A percentile compares a stretch with the other conserved stretches of the same genome.
phyloP scores from a whole-genome alignment of 371 early-diverging fungal species.

The Mucor lusitanicus region DNA sequence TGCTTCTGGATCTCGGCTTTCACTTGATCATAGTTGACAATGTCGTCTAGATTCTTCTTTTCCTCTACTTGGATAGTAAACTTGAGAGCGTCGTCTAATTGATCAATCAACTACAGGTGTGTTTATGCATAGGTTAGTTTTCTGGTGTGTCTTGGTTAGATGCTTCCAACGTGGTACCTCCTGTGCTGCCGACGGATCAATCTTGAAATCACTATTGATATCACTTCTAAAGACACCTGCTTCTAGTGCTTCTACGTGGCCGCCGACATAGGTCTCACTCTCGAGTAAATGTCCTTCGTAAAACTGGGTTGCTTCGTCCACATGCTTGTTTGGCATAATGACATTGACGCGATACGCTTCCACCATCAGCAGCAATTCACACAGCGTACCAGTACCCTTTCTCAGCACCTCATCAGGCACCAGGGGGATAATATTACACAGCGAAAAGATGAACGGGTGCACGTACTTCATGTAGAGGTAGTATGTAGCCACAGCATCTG shows the following conservation, averaged over 20 bases:
- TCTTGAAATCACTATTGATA: conserved; percentile 86
- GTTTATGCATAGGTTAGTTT: not conserved
- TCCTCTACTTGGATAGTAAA: conserved; percentile 90
- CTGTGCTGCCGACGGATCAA: conserved; percentile 78
- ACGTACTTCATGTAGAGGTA: conserved; percentile 99
- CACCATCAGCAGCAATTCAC: conserved; percentile 98
- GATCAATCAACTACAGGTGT: conserved; percentile 72
- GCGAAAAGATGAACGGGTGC: conserved; percentile 98
- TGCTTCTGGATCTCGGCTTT: conserved; percentile 37
- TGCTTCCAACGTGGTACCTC: conserved; percentile 41
- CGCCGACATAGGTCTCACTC: conserved; percentile 98
- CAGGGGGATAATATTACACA: conserved; percentile 99
- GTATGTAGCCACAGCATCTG: conserved; percentile 99
- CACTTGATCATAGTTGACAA: conserved; percentile 82
- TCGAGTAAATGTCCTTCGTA: conserved; percentile 94
- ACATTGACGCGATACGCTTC: conserved; percentile 92
- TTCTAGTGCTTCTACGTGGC: conserved; percentile 98
- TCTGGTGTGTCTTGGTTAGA: not conserved
- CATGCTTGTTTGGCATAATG: conserved; percentile 97
- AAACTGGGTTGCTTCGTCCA: conserved; percentile 71
- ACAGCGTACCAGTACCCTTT: conserved; percentile 98
- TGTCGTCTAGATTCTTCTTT: conserved; percentile 64
- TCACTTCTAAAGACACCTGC: conserved; percentile 99
- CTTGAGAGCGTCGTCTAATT: conserved; percentile 89
- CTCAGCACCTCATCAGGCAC: conserved; percentile 96